phyloP scores from a whole-genome alignment of 2,329 filamentous ascomycete species.

The Colletotrichum musae region DNA sequence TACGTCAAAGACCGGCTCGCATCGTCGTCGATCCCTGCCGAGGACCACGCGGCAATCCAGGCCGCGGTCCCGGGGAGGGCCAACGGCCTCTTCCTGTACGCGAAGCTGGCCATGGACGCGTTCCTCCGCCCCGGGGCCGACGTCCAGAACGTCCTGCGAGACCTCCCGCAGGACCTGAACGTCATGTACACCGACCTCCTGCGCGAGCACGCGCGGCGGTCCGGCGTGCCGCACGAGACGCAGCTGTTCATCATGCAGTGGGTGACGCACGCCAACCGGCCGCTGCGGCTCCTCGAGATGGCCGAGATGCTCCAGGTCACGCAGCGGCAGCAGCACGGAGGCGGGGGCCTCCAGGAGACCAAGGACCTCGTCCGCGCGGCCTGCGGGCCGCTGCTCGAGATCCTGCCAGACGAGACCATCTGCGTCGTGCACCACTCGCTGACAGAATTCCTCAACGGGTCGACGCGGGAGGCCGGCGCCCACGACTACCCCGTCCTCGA shows the following conservation, averaged over 20 bases:
- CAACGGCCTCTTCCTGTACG: conserved; percentile 61
- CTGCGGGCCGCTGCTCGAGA: conserved; percentile 18
- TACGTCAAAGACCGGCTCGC: conserved; percentile 50
- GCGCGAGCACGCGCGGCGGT: conserved; percentile 52
- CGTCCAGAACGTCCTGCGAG: conserved; percentile 46
- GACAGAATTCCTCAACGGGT: conserved; percentile 19
- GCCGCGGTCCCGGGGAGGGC: conserved; percentile 53
- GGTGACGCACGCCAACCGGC: conserved; percentile 58
- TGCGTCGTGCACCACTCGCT: conserved; percentile 23
- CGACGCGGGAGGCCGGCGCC: background rate
- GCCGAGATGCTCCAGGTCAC: conserved; percentile 43
- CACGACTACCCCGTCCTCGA: background rate
- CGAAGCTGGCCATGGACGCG: conserved; percentile 58
- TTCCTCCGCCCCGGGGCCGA: conserved; percentile 48
- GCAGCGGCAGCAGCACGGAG: background rate
- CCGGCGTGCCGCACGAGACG: conserved; percentile 48
- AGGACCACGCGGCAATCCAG: conserved; percentile 44
- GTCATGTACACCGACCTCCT: conserved; percentile 58
- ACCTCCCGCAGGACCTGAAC: conserved; percentile 54
- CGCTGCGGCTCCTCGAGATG: conserved; percentile 59
- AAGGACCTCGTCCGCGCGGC: conserved; percentile 18
- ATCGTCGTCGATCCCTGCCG: conserved; percentile 39
- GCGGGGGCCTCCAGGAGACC: background rate
- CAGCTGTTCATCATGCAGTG: conserved; percentile 57
- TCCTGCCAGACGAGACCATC: conserved; percentile 22